Conservation (phyloP, 192 early-diverging fungal genomes). For the Podila clonocystis region DNA sequence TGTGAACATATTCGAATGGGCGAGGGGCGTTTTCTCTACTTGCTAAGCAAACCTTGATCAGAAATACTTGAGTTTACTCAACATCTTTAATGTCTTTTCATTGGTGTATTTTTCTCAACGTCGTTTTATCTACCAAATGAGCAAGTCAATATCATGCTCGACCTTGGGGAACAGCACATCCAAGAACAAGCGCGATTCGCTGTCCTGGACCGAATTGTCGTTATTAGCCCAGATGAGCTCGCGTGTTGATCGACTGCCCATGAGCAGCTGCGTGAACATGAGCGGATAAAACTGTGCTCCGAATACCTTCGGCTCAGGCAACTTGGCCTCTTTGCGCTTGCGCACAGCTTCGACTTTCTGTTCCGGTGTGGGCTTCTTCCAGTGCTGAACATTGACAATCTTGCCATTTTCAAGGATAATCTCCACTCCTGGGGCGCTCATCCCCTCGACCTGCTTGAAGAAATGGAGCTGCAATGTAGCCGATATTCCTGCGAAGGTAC, state of each 20-base stretch:
- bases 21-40: too few relatives aligned
- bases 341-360: not conserved
- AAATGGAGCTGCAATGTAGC: too few relatives aligned
- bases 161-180: constrained; percentile 35
- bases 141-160: constrained; percentile 16
- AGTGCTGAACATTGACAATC: constrained; percentile 17
- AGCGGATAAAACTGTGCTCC: constrained; percentile 1
- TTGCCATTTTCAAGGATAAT: constrained; percentile 3
- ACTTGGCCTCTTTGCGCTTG: not conserved
- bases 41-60: too few relatives aligned
- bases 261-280: constrained; percentile 9
- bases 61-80: too few relatives aligned
- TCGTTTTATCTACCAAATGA: too few relatives aligned
- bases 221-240: not conserved
- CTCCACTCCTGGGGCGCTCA: too few relatives aligned
- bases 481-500: too few relatives aligned
- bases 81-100: too few relatives aligned
- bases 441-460: too few relatives aligned
- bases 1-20: too few relatives aligned
- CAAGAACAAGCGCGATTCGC: constrained; percentile 9
- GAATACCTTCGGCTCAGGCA: not conserved
- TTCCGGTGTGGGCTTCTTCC: constrained; percentile 9
- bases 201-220: not conserved
- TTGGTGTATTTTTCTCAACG: too few relatives aligned
- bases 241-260: not conserved